Percentiles rank a stretch among this genome's conserved stretches.
Evolutionary conservation across 176 grass and related monocot genomes (phyloP).

Genomic region (Hsuehochloa calcarea): DNA sequence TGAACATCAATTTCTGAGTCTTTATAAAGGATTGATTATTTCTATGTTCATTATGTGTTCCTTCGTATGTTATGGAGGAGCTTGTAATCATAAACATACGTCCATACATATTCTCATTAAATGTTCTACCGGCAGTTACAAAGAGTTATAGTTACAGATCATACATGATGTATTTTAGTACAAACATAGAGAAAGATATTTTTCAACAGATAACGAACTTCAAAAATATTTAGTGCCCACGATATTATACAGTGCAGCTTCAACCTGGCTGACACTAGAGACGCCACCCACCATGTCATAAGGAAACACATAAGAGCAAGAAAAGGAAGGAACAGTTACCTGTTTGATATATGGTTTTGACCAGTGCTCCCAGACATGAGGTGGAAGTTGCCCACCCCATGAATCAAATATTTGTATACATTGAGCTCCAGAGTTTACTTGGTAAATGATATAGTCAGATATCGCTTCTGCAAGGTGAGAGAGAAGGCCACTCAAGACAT

Average conservation of each 20-base stretch:
- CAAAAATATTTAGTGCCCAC: background rate
- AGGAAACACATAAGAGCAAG: conserved; percentile 16
- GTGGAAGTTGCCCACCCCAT: conserved; percentile 96
- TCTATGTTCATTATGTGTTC: background rate
- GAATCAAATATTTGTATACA: conserved; percentile 99
- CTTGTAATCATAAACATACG: background rate
- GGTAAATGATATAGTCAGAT: conserved; percentile 91
- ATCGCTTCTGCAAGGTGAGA: conserved; percentile 80
- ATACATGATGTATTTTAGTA: conserved; percentile 15
- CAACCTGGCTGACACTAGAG: conserved; percentile 8
- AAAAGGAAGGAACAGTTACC: conserved; percentile 49
- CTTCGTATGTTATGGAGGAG: background rate
- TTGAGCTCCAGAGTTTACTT: conserved; percentile 92
- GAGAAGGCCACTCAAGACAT: conserved; percentile 80
- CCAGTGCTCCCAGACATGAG: conserved; percentile 96
- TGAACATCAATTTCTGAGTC: conserved; percentile 1
- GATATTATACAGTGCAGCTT: background rate
- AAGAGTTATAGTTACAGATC: background rate
- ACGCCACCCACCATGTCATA: background rate
- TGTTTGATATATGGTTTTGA: conserved; percentile 97
- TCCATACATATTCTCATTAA: background rate
- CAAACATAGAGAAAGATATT: conserved; percentile 8
- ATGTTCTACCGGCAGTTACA: background rate
- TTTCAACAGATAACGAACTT: conserved; percentile 2
- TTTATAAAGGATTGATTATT: background rate